phyloP scores from a whole-genome alignment of 2,329 filamentous ascomycete species.

The Dichotomopilus funicola region DNA sequence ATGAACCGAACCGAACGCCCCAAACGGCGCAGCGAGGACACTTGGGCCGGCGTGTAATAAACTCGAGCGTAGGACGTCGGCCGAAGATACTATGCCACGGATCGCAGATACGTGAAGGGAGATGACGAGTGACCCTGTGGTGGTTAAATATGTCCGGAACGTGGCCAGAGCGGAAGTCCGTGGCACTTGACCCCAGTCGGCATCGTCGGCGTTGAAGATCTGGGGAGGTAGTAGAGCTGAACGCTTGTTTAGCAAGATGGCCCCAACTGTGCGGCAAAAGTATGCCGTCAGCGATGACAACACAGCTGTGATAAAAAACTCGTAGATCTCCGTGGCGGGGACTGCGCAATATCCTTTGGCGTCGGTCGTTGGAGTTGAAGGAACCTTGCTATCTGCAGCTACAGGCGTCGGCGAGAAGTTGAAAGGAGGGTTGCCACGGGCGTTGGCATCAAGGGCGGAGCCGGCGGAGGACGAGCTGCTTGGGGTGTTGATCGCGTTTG shows the following conservation, averaged over 20 bases:
- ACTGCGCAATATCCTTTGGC: conserved; percentile 30
- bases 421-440: conserved; percentile 28
- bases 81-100: conserved; percentile 41
- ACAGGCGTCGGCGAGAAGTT: conserved; percentile 25
- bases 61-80: conserved; percentile 37
- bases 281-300: conserved; percentile 43
- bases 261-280: conserved; percentile 43
- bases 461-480: conserved; percentile 40
- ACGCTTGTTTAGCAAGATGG: conserved; percentile 47
- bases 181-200: conserved; percentile 21
- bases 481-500: conserved; percentile 39
- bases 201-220: conserved; percentile 26
- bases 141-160: conserved; percentile 49
- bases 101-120: conserved; percentile 43
- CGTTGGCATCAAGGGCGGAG: conserved; percentile 34
- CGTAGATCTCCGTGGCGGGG: conserved; percentile 42
- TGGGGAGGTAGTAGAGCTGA: conserved; percentile 42
- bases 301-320: conserved; percentile 48
- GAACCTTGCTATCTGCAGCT: conserved; percentile 29
- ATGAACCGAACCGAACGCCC: conserved; percentile 40
- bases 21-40: conserved; percentile 50
- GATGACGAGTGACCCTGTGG: conserved; percentile 47
- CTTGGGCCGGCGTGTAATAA: conserved; percentile 37
- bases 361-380: conserved; percentile 25
- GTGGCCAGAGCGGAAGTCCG: conserved; percentile 39